Percentiles rank a stretch among this genome's conserved stretches.
Conservation (phyloP, 768 basidiomycete species). For the Hericium coralloides region DNA sequence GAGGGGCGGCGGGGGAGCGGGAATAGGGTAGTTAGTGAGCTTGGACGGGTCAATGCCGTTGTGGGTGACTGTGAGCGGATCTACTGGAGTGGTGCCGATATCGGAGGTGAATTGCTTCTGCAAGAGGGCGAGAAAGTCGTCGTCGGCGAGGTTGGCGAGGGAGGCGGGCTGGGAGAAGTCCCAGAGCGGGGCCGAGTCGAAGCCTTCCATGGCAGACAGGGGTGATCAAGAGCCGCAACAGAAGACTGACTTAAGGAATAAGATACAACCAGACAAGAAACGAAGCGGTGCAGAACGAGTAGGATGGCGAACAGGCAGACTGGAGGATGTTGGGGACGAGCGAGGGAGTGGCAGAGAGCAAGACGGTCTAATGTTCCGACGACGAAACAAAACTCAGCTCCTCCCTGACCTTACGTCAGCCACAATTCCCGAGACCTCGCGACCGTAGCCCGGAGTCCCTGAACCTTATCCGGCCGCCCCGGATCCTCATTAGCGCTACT, state of each 20-base stretch:
- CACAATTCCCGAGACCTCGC: too few species aligned
- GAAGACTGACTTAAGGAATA: too few species aligned
- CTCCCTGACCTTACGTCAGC: too few species aligned
- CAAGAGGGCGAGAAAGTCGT: slow-evolving; percentile 69
- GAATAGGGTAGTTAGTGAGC: slow-evolving; percentile 40
- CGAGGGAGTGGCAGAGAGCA: not conserved
- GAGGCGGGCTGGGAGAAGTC: slow-evolving; percentile 43
- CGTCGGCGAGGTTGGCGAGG: slow-evolving; percentile 60
- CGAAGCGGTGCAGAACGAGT: not conserved
- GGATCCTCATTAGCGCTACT: too few species aligned
- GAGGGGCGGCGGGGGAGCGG: slow-evolving; percentile 51
- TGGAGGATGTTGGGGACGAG: not conserved
- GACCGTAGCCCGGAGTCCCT: too few species aligned
- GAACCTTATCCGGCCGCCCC: too few species aligned
- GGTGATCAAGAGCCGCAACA: too few species aligned
- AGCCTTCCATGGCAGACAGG: slow-evolving; percentile 34
- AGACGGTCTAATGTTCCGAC: too few species aligned
- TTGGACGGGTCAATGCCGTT: slow-evolving; percentile 53
- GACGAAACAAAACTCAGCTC: too few species aligned
- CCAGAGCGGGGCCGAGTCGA: slow-evolving; percentile 53
- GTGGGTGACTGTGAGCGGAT: slow-evolving; percentile 21
- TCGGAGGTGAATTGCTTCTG: slow-evolving; percentile 61
- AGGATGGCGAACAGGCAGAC: not conserved
- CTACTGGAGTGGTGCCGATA: slow-evolving; percentile 11
- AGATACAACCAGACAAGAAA: not conserved